phyloP scores from a whole-genome alignment of 1,284 basidiomycete genomes.

The Trichosporon sp. region DNA sequence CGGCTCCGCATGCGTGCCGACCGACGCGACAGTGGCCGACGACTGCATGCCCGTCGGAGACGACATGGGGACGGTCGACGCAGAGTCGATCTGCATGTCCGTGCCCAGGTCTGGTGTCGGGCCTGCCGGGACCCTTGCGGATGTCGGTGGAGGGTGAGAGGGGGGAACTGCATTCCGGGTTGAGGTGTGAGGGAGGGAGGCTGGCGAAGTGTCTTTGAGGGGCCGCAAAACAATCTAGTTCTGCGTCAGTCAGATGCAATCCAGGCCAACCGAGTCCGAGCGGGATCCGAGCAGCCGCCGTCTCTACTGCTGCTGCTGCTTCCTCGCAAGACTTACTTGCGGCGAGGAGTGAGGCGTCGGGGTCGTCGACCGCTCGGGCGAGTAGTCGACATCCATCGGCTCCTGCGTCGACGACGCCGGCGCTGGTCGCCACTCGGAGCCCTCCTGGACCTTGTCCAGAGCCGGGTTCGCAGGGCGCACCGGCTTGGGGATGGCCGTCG shows the following conservation, averaged over 20 bases:
- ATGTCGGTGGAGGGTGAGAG: background rate
- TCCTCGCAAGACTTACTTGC: constrained; percentile 39
- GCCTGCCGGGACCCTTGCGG: background rate
- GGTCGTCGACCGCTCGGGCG: constrained; percentile 42
- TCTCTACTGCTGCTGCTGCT: background rate
- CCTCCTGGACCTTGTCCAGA: constrained; percentile 31
- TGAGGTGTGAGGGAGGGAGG: constrained; percentile 42
- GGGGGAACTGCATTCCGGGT: constrained; percentile 12
- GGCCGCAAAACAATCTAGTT: constrained; percentile 44
- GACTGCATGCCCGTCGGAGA: constrained; percentile 1
- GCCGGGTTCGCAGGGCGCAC: constrained; percentile 5
- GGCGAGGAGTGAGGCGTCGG: constrained; percentile 52
- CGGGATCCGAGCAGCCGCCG: background rate
- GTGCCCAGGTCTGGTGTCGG: background rate
- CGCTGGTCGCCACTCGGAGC: constrained; percentile 16
- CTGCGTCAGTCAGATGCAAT: constrained; percentile 27
- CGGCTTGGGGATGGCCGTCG: constrained; percentile 2
- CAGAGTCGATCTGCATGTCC: constrained; percentile 8
- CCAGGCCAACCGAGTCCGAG: constrained; percentile 1
- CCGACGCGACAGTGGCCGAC: background rate
- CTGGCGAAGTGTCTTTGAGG: constrained; percentile 45
- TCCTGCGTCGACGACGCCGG: constrained; percentile 10
- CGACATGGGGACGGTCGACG: background rate
- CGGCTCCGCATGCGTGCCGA: background rate
- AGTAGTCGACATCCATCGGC: constrained; percentile 38